phyloP scores from a whole-genome alignment of 805 yeast species.

The Metahyphopichia silvanorum region DNA sequence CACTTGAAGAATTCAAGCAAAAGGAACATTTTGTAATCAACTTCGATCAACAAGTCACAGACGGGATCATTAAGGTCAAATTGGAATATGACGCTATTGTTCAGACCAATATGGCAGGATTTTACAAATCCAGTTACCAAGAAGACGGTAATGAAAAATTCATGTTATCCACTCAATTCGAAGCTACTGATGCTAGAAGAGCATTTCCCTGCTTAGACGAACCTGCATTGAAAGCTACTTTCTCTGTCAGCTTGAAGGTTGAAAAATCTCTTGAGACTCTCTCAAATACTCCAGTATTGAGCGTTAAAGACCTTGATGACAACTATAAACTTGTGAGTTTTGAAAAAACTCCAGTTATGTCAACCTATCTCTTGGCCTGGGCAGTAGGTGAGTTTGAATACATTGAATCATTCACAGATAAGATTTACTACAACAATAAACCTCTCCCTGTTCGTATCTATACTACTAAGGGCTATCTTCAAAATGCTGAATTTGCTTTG shows the following conservation, averaged over 20 bases:
- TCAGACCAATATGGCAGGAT: conserved; percentile 56
- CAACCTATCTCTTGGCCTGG: conserved; percentile 58
- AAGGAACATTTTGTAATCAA: conserved; percentile 63
- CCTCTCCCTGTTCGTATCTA: conserved; percentile 50
- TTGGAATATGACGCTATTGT: conserved; percentile 41
- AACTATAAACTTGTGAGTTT: conserved; percentile 29
- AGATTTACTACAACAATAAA: conserved; percentile 30
- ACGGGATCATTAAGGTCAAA: conserved; percentile 24
- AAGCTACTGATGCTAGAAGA: conserved; percentile 57
- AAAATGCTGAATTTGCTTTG: conserved; percentile 48
- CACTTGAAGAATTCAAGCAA: conserved; percentile 39
- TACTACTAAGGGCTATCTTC: conserved; percentile 41
- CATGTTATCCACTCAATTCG: conserved; percentile 54
- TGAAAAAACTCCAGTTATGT: conserved; percentile 50
- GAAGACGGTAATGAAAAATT: conserved; percentile 34
- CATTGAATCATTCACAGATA: conserved; percentile 44
- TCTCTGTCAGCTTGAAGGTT: conserved; percentile 42
- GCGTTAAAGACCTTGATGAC: conserved; percentile 2
- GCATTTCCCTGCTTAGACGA: conserved; percentile 60
- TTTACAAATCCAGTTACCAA: conserved; percentile 46
- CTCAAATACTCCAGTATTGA: conserved; percentile 45
- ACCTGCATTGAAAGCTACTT: conserved; percentile 54
- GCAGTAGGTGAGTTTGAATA: conserved; percentile 56
- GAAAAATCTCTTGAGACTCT: conserved; percentile 35
- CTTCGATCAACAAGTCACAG: conserved; percentile 38